Conservation (phyloP, 140 eudicot genomes). For the Erigeron philadelphicus region DNA sequence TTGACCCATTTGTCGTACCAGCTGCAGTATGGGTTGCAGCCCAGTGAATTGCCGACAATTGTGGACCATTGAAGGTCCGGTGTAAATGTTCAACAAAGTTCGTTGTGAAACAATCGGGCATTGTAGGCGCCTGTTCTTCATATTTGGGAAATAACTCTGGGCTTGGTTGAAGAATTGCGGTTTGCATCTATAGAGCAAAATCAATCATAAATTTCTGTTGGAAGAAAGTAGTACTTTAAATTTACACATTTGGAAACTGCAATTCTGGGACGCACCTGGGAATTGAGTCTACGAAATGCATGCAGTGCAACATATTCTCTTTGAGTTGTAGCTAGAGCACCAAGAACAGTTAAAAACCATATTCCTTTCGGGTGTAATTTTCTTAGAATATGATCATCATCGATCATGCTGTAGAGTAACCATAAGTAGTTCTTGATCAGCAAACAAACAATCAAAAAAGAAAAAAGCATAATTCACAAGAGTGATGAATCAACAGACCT, state of each 20-base stretch:
- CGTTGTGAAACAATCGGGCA: constrained; percentile 95
- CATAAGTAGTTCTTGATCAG: constrained; percentile 2
- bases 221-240: not conserved
- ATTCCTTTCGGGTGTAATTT: constrained; percentile 77
- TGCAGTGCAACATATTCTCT: constrained; percentile 90
- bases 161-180: constrained; percentile 95
- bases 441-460: not conserved
- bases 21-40: constrained; percentile 99
- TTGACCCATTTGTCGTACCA: constrained; percentile 62
- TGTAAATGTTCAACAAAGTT: constrained; percentile 69
- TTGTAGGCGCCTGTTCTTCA: constrained; percentile 81
- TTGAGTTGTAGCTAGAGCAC: constrained; percentile 91
- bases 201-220: not conserved
- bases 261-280: constrained; percentile 48
- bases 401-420: constrained; percentile 46
- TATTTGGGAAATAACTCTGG: constrained; percentile 86
- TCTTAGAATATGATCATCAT: constrained; percentile 72
- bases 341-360: constrained; percentile 86
- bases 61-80: constrained; percentile 79
- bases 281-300: constrained; percentile 92
- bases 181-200: constrained; percentile 66
- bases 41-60: constrained; percentile 96
- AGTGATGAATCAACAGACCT: constrained; percentile 37
- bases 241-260: constrained; percentile 5
- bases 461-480: not conserved